Percentiles rank a stretch among this genome's conserved stretches.
Conservation (phyloP, 495 filamentous ascomycete genomes). For the Lasiosphaeria hispida region DNA sequence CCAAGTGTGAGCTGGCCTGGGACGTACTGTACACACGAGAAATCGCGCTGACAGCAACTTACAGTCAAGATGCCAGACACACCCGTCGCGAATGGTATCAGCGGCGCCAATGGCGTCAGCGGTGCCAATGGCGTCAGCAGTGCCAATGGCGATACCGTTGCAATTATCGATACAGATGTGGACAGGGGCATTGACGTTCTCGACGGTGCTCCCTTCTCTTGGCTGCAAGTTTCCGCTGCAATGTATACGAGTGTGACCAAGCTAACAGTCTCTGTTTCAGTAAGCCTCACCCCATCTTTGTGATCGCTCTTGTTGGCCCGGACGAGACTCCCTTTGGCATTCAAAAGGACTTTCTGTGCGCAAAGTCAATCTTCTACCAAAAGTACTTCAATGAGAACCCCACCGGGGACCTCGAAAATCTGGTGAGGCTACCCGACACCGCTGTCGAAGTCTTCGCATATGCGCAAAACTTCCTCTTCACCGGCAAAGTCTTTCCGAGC, state of each 20-base stretch:
- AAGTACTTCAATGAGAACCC: slow-evolving; percentile 39
- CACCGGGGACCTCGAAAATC: slow-evolving; percentile 37
- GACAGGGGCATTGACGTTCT: neutral
- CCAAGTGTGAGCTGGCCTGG: too few species aligned
- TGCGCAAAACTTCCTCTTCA: slow-evolving; percentile 53
- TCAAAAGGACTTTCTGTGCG: slow-evolving; percentile 53
- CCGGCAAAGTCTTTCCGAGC: slow-evolving; percentile 42
- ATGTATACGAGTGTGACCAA: neutral
- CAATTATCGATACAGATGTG: neutral
- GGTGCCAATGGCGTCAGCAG: neutral
- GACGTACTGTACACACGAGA: too few species aligned
- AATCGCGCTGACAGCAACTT: too few species aligned
- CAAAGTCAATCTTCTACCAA: slow-evolving; percentile 47
- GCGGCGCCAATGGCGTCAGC: neutral
- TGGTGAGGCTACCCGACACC: slow-evolving; percentile 47
- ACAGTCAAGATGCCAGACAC: too few species aligned
- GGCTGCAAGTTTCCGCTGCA: slow-evolving; percentile 30
- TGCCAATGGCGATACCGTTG: neutral
- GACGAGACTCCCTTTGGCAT: slow-evolving; percentile 51
- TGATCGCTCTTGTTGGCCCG: slow-evolving; percentile 50
- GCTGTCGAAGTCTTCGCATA: slow-evolving; percentile 47
- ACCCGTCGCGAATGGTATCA: too few species aligned
- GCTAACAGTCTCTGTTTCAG: slow-evolving; percentile 28
- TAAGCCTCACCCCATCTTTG: slow-evolving; percentile 51
- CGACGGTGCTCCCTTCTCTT: slow-evolving; percentile 27